phyloP scores from a whole-genome alignment of 2,329 filamentous ascomycete genomes.

The Didymella sp. region DNA sequence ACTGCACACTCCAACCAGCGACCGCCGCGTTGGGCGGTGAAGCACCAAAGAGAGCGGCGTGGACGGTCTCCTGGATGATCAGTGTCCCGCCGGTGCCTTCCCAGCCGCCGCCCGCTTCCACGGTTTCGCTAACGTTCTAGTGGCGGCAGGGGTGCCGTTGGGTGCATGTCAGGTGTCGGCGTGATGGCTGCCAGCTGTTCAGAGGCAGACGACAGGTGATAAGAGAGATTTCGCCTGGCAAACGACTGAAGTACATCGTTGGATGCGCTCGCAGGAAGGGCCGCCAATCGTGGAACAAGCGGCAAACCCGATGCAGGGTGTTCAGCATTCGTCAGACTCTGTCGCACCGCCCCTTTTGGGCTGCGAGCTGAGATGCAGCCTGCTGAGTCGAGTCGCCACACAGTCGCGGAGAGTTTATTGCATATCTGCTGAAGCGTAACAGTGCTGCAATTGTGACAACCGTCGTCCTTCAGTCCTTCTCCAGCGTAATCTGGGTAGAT shows the following conservation, averaged over 20 bases:
- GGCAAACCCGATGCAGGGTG: conserved; percentile 21
- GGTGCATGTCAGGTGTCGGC: conserved; percentile 35
- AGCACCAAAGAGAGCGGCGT: conserved; percentile 24
- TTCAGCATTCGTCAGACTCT: conserved; percentile 12
- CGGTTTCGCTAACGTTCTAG: conserved; percentile 36
- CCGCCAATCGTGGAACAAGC: conserved; percentile 15
- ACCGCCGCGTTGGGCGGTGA: conserved; percentile 40
- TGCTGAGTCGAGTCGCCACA: conserved; percentile 34
- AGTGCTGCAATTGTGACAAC: conserved; percentile 20
- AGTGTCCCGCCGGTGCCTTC: conserved; percentile 22
- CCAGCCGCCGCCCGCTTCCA: conserved; percentile 28
- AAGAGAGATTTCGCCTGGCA: conserved; percentile 15
- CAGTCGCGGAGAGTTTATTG: conserved; percentile 29
- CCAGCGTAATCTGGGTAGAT: conserved; percentile 76
- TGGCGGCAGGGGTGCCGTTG: conserved; percentile 26
- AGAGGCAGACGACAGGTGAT: conserved; percentile 29
- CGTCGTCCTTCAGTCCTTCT: conserved; percentile 50
- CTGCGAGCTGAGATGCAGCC: conserved; percentile 24
- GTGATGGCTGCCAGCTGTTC: conserved; percentile 40
- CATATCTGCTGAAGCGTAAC: conserved; percentile 20
- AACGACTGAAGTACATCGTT: conserved; percentile 3
- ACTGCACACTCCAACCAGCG: conserved; percentile 25
- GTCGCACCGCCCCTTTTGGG: conserved; percentile 28
- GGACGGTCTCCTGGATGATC: conserved; percentile 37
- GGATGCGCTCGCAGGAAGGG: conserved; percentile 7